Base-by-base conservation (phyloP, 2,329 filamentous ascomycete genomes). In the Aspergillaceae sp. region DNA sequence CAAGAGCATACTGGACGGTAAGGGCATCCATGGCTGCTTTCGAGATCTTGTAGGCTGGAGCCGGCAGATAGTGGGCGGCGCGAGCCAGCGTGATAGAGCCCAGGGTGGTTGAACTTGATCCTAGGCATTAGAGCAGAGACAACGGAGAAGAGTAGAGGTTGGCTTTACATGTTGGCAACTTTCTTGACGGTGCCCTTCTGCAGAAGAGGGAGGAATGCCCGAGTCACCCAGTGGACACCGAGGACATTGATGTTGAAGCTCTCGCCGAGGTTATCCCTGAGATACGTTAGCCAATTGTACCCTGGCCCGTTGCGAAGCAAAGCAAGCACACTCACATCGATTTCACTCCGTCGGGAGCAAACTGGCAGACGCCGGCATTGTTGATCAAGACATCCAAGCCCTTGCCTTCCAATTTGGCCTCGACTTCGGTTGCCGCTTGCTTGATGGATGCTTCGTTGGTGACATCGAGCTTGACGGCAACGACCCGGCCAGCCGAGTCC, bases 1-100 rank as follows among this genome's bases (percentile, higher is more conserved):
- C 46, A 7, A 43, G 45, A 4, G 55, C 55, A 45, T 60, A 58
- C 46, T 61, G 72, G 3, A 69, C 62, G 1, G 70, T 76, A 36
- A 77, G 55, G 57, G 69, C 68, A 50, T 74, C 74, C 44, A 75
- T 48, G 0, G 73, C 72, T 0, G 74, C 67, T 50, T 76, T 77
- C 7, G 68, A 67, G 51, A 76, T 62, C 51, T 73, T 67, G 61
- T 72, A 71, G 1, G 66, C 63, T 2, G 69, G 69, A 0, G 46
- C 40, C 2, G 65, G 61, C 4, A 56, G 19, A 48, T 1, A 46
- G 41, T 2, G 34, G 44, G 41, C 48, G 65, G 7, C 38, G 40
- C 1, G 43, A 7, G 61, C 56, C 44, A 57, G 37, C 9, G 55
- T 45, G 8, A 72, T 66, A 5, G 70, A 73, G n/a, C 68, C 71